These are phyloP conservation scores for Aspergillus carbonarius DNA, from an alignment of 2,329 filamentous ascomycete genomes.

Conservation along the genomic window DNA sequence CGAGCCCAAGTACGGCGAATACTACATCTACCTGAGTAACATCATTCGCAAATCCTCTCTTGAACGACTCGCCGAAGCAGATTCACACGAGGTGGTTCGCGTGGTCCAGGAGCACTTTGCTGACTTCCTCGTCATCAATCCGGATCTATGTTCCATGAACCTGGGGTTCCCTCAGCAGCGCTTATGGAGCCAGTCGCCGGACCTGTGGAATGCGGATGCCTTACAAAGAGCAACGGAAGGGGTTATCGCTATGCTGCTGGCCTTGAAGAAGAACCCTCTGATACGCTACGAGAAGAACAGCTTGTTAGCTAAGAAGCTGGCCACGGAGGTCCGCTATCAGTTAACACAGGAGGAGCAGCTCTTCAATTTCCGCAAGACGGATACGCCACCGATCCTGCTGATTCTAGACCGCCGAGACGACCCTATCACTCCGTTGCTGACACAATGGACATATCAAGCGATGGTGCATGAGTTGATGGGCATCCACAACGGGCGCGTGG, in stretches of 20 bases:
- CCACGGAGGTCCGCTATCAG: conserved; percentile 85
- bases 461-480: conserved; percentile 98
- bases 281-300: conserved; percentile 94
- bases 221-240: conserved; percentile 86
- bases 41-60: conserved; percentile 94
- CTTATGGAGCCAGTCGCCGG: conserved; percentile 78
- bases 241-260: conserved; percentile 76
- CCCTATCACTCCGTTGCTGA: conserved; percentile 88
- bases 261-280: conserved; percentile 93
- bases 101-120: conserved; percentile 94
- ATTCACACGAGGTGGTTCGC: conserved; percentile 96
- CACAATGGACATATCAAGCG: conserved; percentile 99
- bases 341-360: conserved; percentile 95
- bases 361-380: conserved; percentile 92
- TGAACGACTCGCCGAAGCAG: conserved; percentile 90
- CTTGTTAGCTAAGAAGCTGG: conserved; percentile 84
- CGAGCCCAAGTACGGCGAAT: conserved; percentile 96
- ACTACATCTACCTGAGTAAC: conserved; percentile 96
- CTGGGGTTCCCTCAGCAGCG: conserved; percentile 69
- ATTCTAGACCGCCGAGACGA: conserved; percentile 91
- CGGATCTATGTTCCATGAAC: conserved; percentile 82
- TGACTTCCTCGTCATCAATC: conserved; percentile 92
- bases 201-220: conserved; percentile 87
- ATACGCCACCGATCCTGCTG: conserved; percentile 89
- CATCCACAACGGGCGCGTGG: conserved; percentile 91